Base-by-base conservation (phyloP, 768 basidiomycete species). In the Candolleomyces efflorescens region DNA sequence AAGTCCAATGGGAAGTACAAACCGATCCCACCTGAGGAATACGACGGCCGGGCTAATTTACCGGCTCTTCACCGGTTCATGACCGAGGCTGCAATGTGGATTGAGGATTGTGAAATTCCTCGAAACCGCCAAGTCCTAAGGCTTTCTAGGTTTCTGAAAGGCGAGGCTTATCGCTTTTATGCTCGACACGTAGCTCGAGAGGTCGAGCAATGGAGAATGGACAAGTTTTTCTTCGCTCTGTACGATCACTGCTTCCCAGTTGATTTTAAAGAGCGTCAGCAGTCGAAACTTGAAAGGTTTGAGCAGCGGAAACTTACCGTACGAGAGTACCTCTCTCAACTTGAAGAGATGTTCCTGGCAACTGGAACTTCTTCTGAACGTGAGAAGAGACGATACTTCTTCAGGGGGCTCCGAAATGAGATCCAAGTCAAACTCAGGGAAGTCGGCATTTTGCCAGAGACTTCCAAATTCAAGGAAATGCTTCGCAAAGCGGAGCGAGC, bases 241-340 rank as follows among this genome's bases (percentile, higher is more conserved):
- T 73, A 72, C 50, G 64, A 73, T n/a, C 68, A 67, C 17, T 71
- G 71, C 24, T 75, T 75, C 57, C 73, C 73, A 0, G 50, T 68
- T 0, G 62, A 71, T 23, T 73, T 66, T 45, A 41, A 59, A 2
- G 43, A 64, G n/a, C 51, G 71, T 23, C 71, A 70, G 57, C 37
- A 65, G 0, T 58, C 65, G 7, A 68, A 68, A 26, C 60, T 79
- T 0, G 26, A 60, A 2, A 38, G 54, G 0, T 64, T 62, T 23
- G 55, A 53, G 20, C 76, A 78, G 41, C 61, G 67, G 5, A 58
- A 66, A 2, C 63, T 63, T 1, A 63, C 60, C 0, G 70, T 80
- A 0, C 49, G 62, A 0, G 71, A 70, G 3, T 79, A 71, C 56
- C 62, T 71, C 2, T 69, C 71, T 47, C 70, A 76, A 36, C 56